phyloP scores from a whole-genome alignment of 2,329 filamentous ascomycete genomes.

The Colletotrichum camelliae region DNA sequence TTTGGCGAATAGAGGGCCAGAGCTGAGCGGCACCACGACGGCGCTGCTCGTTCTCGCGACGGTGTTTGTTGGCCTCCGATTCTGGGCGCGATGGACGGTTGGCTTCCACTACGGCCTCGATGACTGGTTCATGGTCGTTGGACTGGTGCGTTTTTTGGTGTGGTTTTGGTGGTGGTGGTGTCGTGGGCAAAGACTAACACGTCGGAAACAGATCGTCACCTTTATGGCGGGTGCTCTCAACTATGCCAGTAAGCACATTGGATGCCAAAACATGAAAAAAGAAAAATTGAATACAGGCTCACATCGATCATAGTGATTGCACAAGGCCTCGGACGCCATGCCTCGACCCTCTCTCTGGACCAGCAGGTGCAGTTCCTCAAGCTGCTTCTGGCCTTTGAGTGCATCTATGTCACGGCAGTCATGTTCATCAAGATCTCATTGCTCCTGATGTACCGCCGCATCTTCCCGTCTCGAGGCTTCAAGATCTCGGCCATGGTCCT shows the following conservation, averaged over 20 bases:
- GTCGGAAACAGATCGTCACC: not conserved
- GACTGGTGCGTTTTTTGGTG: not conserved
- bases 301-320: constrained; percentile 6
- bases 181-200: not conserved
- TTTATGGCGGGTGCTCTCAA: constrained; percentile 10
- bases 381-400: constrained; percentile 14
- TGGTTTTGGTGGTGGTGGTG: not conserved
- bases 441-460: constrained; percentile 20
- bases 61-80: constrained; percentile 1
- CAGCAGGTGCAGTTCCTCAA: constrained; percentile 11
- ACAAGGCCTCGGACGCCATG: constrained; percentile 10
- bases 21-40: constrained; percentile 10
- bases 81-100: constrained; percentile 13
- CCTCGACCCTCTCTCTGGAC: not conserved
- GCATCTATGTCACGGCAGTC: constrained; percentile 13
- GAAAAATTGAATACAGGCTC: not conserved
- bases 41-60: constrained; percentile 13
- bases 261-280: not conserved
- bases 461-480: constrained; percentile 12
- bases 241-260: constrained; percentile 10
- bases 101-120: constrained; percentile 12
- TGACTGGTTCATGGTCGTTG: constrained; percentile 16
- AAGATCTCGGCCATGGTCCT: constrained; percentile 10
- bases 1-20: constrained; percentile 11
- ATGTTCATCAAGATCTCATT: constrained; percentile 20